Percentiles rank a stretch among this genome's conserved stretches.
Evolutionary conservation across 129 eudicot genomes (phyloP).

Genomic region (Centaurea solstitialis): DNA sequence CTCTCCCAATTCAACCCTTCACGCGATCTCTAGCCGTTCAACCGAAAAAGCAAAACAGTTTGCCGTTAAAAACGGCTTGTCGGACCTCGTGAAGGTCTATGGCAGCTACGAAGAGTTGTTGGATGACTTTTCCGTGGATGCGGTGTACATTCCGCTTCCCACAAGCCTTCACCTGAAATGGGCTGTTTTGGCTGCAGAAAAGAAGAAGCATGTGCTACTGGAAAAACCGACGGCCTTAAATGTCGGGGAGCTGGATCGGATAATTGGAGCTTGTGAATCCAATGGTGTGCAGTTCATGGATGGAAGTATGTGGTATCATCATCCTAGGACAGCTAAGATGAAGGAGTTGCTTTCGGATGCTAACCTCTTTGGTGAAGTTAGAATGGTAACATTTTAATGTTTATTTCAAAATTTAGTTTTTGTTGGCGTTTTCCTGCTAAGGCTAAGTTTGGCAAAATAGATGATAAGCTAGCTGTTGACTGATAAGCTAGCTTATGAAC

Average conservation of each 20-base stretch:
- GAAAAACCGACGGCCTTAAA: conserved; percentile 87
- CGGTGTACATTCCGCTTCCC: conserved; percentile 82
- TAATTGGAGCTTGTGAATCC: conserved; percentile 60
- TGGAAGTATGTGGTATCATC: conserved; percentile 95
- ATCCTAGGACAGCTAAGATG: conserved; percentile 77
- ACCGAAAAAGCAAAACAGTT: conserved; percentile 58
- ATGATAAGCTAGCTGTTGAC: too few species aligned
- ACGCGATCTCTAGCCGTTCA: conserved; percentile 75
- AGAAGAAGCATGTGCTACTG: conserved; percentile 72
- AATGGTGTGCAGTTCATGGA: conserved; percentile 90
- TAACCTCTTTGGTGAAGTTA: conserved; percentile 59
- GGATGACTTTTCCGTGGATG: conserved; percentile 68
- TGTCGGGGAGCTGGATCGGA: conserved; percentile 57
- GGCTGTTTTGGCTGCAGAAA: conserved; percentile 74
- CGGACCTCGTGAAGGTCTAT: conserved; percentile 44
- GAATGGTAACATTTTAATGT: conserved; percentile 38
- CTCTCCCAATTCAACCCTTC: conserved; percentile 61
- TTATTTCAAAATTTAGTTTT: background rate
- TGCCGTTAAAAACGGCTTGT: conserved; percentile 39
- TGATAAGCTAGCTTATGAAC: too few species aligned
- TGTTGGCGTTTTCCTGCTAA: background rate
- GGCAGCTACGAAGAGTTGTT: conserved; percentile 62
- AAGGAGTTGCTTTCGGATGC: conserved; percentile 58
- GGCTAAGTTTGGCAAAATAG: too few species aligned
- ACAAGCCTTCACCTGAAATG: conserved; percentile 74